Evolutionary conservation across 306 rosid species (phyloP).

Genomic region (Vigna radiata): DNA sequence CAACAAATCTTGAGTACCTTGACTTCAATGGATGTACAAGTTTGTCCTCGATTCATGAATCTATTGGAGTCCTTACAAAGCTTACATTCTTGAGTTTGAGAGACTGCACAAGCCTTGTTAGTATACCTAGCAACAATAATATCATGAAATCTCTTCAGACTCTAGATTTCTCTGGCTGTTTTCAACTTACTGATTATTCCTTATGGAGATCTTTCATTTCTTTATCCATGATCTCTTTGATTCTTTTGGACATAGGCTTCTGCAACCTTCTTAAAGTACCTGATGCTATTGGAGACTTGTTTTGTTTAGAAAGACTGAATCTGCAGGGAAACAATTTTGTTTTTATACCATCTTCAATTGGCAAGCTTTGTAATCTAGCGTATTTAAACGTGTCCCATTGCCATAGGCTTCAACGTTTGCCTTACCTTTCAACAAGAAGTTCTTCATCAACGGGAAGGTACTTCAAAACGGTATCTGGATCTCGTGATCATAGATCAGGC

Average conservation of each 20-base stretch:
- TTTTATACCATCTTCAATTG: neutral
- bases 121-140: neutral
- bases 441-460: neutral
- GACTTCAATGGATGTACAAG: neutral
- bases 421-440: neutral
- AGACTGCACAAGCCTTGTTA: neutral
- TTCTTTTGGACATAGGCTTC: neutral
- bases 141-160: neutral
- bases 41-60: neutral
- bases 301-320: slow-evolving; percentile 2
- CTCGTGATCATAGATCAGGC: slow-evolving; percentile 6
- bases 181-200: neutral
- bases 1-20: neutral
- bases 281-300: neutral
- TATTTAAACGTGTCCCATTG: neutral
- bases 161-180: neutral
- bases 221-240: neutral
- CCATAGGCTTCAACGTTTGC: neutral
- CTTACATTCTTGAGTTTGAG: slow-evolving; percentile 22
- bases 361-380: neutral
- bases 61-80: neutral
- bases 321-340: neutral
- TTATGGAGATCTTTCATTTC: neutral
- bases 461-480: neutral
- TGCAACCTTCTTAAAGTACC: neutral